phyloP scores from a whole-genome alignment of 208 protist species.

The Wallacemonas sp. region DNA sequence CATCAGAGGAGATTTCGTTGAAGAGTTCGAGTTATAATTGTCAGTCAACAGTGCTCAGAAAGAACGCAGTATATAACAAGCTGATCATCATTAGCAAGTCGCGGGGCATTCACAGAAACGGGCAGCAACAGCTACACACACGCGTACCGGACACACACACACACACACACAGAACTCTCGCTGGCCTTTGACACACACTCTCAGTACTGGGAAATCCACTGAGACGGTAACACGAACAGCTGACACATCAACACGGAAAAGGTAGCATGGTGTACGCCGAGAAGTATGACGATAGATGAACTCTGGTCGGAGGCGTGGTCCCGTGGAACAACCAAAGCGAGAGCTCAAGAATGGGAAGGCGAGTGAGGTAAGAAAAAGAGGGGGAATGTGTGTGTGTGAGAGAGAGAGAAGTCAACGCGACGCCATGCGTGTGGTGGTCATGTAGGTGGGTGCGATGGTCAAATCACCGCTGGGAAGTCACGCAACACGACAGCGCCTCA shows the following conservation, averaged over 20 bases:
- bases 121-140: constrained; percentile 2
- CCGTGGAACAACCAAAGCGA: too few relatives aligned
- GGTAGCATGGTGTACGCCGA: too few relatives aligned
- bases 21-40: constrained; percentile 7
- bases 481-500: too few relatives aligned
- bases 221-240: constrained; percentile 79
- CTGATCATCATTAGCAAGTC: constrained; percentile 19
- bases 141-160: constrained; percentile 9
- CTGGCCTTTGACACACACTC: constrained; percentile 79
- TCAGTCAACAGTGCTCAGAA: constrained; percentile 1
- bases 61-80: constrained; percentile 33
- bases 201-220: constrained; percentile 30
- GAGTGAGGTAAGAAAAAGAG: background rate
- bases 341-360: background rate
- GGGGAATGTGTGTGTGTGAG: background rate
- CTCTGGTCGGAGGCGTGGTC: too few relatives aligned
- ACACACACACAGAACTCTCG: constrained; percentile 33
- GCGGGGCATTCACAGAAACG: background rate
- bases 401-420: too few relatives aligned
- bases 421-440: too few relatives aligned
- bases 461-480: too few relatives aligned
- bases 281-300: too few relatives aligned
- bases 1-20: constrained; percentile 7
- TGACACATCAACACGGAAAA: background rate
- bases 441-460: too few relatives aligned